These are phyloP conservation scores for Aristolochia fimbriata DNA, from an alignment of 164 flowering plant species.

Conservation along the genomic window DNA sequence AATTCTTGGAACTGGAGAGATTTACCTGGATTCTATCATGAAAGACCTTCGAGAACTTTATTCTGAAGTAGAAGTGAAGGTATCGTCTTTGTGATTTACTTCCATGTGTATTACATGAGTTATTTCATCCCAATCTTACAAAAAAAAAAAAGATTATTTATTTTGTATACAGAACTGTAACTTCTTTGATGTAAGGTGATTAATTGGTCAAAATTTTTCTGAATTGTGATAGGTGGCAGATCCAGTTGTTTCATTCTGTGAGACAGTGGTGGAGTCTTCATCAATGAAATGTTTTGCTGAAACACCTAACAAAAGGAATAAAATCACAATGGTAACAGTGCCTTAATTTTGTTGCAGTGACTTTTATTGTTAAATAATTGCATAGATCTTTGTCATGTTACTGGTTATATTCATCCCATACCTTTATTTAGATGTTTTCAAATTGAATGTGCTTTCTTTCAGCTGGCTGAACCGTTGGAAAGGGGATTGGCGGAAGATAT, in stretches of 20 bases:
- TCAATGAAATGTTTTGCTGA: slow-evolving; percentile 99
- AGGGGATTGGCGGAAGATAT: slow-evolving; percentile 96
- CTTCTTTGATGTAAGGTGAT: too few relatives aligned
- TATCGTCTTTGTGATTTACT: slow-evolving; percentile 7
- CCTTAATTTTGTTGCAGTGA: not conserved
- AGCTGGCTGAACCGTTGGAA: slow-evolving; percentile 98
- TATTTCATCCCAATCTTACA: too few relatives aligned
- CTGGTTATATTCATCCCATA: not conserved
- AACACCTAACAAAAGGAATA: slow-evolving; percentile 96
- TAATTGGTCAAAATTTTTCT: too few relatives aligned
- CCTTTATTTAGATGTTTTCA: not conserved
- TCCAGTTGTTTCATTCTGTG: slow-evolving; percentile 98
- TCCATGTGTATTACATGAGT: too few relatives aligned
- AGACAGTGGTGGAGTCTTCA: slow-evolving; percentile 97
- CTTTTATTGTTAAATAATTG: slow-evolving; percentile 1
- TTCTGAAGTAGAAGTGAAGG: slow-evolving; percentile 99
- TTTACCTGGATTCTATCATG: slow-evolving; percentile 96
- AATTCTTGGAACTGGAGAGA: slow-evolving; percentile 93
- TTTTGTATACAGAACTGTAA: too few relatives aligned
- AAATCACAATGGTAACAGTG: slow-evolving; percentile 79
- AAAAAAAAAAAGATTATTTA: too few relatives aligned
- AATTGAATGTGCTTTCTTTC: not conserved
- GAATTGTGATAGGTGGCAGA: slow-evolving; percentile 70
- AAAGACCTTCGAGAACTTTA: slow-evolving; percentile 98
- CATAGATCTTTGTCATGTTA: not conserved